Percentiles rank a stretch among this genome's conserved stretches.
These are phyloP conservation scores for Asterochloris erici DNA, from an alignment of 139 green algal species.

Conservation along the genomic window DNA sequence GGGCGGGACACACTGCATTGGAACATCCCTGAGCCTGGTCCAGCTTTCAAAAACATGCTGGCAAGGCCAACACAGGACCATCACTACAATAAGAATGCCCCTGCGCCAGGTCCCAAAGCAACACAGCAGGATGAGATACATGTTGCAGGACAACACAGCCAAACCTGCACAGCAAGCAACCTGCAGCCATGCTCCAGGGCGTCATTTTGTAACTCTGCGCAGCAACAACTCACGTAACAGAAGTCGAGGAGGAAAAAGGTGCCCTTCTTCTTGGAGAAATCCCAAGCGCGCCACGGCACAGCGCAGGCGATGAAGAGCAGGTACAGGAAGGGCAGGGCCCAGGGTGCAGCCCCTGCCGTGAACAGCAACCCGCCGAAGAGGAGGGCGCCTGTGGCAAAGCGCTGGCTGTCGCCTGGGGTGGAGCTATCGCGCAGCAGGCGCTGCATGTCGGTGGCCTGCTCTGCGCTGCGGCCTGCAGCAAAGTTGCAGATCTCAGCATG, in stretches of 20 bases:
- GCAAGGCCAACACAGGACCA: background rate
- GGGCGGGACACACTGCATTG: background rate
- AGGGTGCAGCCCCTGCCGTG: conserved; percentile 35
- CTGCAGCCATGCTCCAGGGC: no score
- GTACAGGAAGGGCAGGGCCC: conserved; percentile 36
- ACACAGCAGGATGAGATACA: no score
- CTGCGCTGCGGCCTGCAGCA: no score
- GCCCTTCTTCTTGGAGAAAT: conserved; percentile 30
- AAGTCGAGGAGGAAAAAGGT: conserved; percentile 57
- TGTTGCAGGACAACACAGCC: no score
- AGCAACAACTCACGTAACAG: conserved; percentile 42
- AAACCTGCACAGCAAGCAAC: no score
- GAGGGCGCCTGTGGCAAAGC: conserved; percentile 13
- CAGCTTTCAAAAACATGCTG: background rate
- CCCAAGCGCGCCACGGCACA: conserved; percentile 35
- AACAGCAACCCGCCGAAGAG: conserved; percentile 37
- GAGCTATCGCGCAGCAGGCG: background rate
- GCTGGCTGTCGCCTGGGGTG: background rate
- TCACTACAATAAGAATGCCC: background rate
- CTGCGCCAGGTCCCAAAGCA: no score
- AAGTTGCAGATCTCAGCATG: no score
- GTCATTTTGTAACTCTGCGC: background rate
- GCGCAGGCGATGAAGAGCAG: conserved; percentile 35
- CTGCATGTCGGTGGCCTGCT: background rate
- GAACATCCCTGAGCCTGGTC: background rate